Evolutionary conservation across 768 basidiomycete genomes (phyloP).

Genomic region (Serendipita indica): DNA sequence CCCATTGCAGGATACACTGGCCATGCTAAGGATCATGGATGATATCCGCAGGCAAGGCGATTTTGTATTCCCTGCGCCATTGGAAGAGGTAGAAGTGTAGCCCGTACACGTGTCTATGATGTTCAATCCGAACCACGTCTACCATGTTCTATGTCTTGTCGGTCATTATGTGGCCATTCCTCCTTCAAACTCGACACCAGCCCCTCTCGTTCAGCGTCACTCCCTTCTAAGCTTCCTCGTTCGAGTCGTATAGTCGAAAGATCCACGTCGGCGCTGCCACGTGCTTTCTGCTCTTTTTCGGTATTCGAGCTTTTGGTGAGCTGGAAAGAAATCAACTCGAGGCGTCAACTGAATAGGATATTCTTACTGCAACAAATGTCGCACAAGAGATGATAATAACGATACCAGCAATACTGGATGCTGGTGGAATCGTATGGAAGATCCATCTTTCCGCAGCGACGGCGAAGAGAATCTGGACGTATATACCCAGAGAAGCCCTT

Average conservation of each 20-base stretch:
- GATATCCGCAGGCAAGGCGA: slow-evolving; percentile 11
- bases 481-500: slow-evolving; percentile 46
- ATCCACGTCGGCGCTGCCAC: too few species aligned
- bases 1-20: slow-evolving; percentile 11
- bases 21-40: slow-evolving; percentile 15
- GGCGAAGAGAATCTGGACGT: slow-evolving; percentile 55
- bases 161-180: too few species aligned
- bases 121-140: not conserved
- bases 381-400: slow-evolving; percentile 49
- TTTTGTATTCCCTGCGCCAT: slow-evolving; percentile 15
- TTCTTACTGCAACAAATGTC: slow-evolving; percentile 46
- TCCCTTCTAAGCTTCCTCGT: too few species aligned
- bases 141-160: slow-evolving; percentile 22
- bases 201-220: too few species aligned
- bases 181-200: too few species aligned
- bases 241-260: too few species aligned
- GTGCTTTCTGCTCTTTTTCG: not conserved
- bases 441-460: slow-evolving; percentile 47
- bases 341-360: not conserved
- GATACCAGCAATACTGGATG: slow-evolving; percentile 47
- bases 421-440: slow-evolving; percentile 44
- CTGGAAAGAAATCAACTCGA: not conserved
- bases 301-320: not conserved
- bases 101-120: slow-evolving; percentile 30
- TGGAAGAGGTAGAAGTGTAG: slow-evolving; percentile 23